Base-by-base conservation (phyloP, 306 rosid species). In the Canavalia gladiata region DNA sequence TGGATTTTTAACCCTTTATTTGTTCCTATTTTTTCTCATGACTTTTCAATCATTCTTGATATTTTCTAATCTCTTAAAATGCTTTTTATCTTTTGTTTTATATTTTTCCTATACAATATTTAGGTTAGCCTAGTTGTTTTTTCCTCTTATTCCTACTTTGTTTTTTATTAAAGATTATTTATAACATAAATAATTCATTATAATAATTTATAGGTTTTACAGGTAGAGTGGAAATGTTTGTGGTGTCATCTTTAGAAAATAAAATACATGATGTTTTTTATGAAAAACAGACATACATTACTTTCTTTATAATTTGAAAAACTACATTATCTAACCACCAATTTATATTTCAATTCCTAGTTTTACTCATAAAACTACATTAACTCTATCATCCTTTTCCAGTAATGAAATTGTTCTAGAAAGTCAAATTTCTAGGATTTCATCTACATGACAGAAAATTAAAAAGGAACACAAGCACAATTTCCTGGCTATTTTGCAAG, bases 361-460 rank as follows among this genome's bases (percentile, higher is more conserved):
- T 49, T 49, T 11, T 25, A 41, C 52, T 18, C 72, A 39, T 13
- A 5, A 64, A 41, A 18, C 50, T 39, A 64, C 50, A 64, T n/a
- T 64, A n/a, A 2, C 5, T 49, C 10, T 13, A 31, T 37, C 18
- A 4, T 28, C 56, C 45, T 4, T 68, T 67, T 67, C 34, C 8
- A 43, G 55, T 35, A 42, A 52, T 1, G 6, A 41, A 57, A 87
- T 56, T 8, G 35, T 25, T 42, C 81, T 43, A 55, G 33, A 11
- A 18, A 39, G 86, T 64, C 25, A 18, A 18, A 18, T 55, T 73
- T 12, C 82, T 87, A 63, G 76, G 68, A 51, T 65, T 69, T 45
- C 90, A 94, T 57, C 91, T 93, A n/a, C 76, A 88, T 57, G 60
- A 75, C 95, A 91, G 88, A 10, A 67, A 51, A 88, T 82, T 35